A percentile compares a stretch with the other conserved stretches of the same genome.
These are phyloP conservation scores for Thielaviopsis populi DNA, from an alignment of 2,329 filamentous ascomycete genomes.

Conservation along the genomic window DNA sequence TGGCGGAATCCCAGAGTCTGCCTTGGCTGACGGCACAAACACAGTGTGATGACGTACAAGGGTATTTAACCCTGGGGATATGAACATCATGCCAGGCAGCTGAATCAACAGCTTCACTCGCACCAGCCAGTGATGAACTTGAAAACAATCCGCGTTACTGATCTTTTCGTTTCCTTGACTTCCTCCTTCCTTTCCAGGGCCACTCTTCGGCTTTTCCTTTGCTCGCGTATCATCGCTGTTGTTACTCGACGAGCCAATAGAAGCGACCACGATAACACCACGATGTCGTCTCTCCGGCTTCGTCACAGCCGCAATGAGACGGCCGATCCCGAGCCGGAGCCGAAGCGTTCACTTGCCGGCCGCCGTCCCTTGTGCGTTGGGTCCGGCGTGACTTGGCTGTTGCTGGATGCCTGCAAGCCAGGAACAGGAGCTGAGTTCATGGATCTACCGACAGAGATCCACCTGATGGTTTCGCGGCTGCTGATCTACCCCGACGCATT, in stretches of 20 bases:
- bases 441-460: slow-evolving; percentile 50
- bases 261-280: background rate
- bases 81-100: background rate
- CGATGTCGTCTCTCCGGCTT: background rate
- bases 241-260: background rate
- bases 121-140: background rate
- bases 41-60: background rate
- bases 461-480: slow-evolving; percentile 42
- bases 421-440: slow-evolving; percentile 28
- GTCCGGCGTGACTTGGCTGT: background rate
- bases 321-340: background rate
- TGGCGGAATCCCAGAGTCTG: background rate
- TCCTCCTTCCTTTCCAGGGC: background rate
- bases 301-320: background rate
- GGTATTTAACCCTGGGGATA: background rate
- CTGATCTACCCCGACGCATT: slow-evolving; percentile 58
- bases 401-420: background rate
- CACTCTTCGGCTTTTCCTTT: background rate
- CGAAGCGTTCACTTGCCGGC: background rate
- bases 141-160: background rate
- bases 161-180: background rate
- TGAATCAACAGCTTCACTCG: background rate
- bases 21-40: background rate
- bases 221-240: background rate
- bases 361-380: background rate